Conservation (phyloP, 2,329 filamentous ascomycete species). For the Acephala macrosclerotiorum region DNA sequence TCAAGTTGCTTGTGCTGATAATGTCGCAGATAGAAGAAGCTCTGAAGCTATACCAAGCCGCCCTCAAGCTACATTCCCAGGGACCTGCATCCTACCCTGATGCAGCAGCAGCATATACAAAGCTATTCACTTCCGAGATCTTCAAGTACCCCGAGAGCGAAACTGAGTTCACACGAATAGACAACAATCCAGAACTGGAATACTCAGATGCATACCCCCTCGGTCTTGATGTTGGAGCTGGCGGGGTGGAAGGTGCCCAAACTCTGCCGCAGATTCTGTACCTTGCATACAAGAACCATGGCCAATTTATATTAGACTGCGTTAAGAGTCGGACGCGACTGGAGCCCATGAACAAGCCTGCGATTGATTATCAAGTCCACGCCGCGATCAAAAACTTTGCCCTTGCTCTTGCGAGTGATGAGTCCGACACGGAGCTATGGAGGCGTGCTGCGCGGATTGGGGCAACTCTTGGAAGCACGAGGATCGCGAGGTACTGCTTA, state of each 20-base stretch:
- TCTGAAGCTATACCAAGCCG: conserved; percentile 90
- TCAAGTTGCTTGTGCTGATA: conserved; percentile 16
- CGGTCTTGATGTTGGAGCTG: conserved; percentile 62
- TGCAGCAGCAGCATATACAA: conserved; percentile 81
- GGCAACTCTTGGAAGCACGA: conserved; percentile 61
- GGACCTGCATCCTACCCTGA: conserved; percentile 78
- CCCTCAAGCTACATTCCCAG: conserved; percentile 89
- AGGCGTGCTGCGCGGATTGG: conserved; percentile 65
- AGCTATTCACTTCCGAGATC: conserved; percentile 89
- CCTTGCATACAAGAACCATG: conserved; percentile 93
- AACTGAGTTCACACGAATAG: conserved; percentile 82
- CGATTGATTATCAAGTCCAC: conserved; percentile 42
- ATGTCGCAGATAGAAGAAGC: conserved; percentile 82
- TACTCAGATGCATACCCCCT: conserved; percentile 57
- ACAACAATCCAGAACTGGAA: conserved; percentile 58
- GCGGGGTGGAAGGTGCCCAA: conserved; percentile 74
- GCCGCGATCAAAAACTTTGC: conserved; percentile 63
- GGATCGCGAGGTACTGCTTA: conserved; percentile 67
- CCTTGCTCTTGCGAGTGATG: conserved; percentile 67
- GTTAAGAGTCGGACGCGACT: conserved; percentile 61
- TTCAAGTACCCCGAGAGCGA: conserved; percentile 89
- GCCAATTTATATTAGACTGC: conserved; percentile 86
- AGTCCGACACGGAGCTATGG: conserved; percentile 73
- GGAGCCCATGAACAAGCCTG: conserved; percentile 48
- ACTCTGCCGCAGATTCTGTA: conserved; percentile 90